A percentile compares a stretch with the other conserved stretches of the same genome.
Conservation (phyloP, 148 eudicot genomes). For the Rheum nobile region DNA sequence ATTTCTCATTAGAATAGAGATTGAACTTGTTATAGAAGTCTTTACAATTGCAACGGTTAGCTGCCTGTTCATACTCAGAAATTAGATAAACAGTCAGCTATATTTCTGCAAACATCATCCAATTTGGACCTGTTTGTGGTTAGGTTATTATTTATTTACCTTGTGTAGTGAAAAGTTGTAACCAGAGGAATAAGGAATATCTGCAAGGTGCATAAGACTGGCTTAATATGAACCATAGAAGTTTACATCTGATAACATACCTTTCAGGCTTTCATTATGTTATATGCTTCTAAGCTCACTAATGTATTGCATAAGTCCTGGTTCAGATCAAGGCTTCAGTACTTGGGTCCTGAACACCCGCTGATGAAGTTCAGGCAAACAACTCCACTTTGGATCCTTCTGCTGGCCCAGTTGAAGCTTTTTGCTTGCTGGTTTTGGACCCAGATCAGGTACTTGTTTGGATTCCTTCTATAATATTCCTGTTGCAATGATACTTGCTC, state of each 20-base stretch:
- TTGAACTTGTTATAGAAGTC: neutral
- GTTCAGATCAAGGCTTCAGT: constrained; percentile 58
- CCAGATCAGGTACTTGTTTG: constrained; percentile 51
- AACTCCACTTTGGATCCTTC: constrained; percentile 52
- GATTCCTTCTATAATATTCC: neutral
- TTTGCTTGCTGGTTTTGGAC: constrained; percentile 65
- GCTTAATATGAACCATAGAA: neutral
- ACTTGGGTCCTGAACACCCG: constrained; percentile 52
- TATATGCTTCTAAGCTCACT: neutral
- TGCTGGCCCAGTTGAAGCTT: constrained; percentile 56
- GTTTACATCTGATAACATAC: neutral
- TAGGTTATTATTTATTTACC: neutral
- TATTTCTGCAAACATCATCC: no score
- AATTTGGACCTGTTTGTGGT: no score
- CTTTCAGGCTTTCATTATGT: neutral
- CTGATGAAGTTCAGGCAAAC: constrained; percentile 29
- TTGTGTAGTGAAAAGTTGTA: neutral
- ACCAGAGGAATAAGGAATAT: neutral
- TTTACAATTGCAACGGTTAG: neutral
- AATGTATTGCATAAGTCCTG: constrained; percentile 32
- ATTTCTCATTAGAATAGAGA: neutral
- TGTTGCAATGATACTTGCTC: neutral
- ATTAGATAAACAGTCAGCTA: no score
- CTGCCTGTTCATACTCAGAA: neutral
- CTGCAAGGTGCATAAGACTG: no score